Base-by-base conservation (phyloP, 1,284 basidiomycete species). In the Papiliotrema laurentii region DNA sequence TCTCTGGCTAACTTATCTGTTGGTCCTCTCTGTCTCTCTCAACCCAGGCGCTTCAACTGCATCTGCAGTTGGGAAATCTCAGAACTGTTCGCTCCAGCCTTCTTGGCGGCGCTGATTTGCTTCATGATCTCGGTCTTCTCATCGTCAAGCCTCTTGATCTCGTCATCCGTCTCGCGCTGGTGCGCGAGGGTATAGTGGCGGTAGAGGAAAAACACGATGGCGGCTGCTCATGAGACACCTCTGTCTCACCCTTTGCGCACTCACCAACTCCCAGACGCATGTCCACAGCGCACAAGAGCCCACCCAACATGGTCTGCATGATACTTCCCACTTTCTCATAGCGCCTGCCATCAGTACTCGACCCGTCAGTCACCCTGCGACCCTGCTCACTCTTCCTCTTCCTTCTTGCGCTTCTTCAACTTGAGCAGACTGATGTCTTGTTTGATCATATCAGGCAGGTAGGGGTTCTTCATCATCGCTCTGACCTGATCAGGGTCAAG, bases 141-240 rank as follows among this genome's bases (percentile, higher is more conserved):
- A 37, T 62, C 59, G 22, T 63, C 58, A 6, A 60, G 42, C 13
- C 41, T 56, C 28, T 57, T 54, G 38, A 54, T 45, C 34, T 46
- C 48, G 30, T 56, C 54, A 10, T 44, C 45, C 13, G 42, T 18
- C 37, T 59, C 56, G 21, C 51, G 50, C 28, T 45, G 50, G 28
- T 61, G 56, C 13, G 50, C 49, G 16, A 54, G 30, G 22, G 63
- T 61, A 37, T 59, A 68, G 47, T 68, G 61, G 26, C 55, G 49
- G 60, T 64, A 68, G 19, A 66, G 55, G 56, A 68, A 68, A 54
- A 68, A 68, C 19, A 61, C 48, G 30, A 66, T 50, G 4, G 60
- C 51, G 16, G 56, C 61, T 41, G 5, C 19, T 10, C 21, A 24
- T 11, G 37, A 25, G 16, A 10, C 25, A 27, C 2, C 14, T 13